Conservation (phyloP, 1,284 basidiomycete species). For the Ceraceosorus guamensis region DNA sequence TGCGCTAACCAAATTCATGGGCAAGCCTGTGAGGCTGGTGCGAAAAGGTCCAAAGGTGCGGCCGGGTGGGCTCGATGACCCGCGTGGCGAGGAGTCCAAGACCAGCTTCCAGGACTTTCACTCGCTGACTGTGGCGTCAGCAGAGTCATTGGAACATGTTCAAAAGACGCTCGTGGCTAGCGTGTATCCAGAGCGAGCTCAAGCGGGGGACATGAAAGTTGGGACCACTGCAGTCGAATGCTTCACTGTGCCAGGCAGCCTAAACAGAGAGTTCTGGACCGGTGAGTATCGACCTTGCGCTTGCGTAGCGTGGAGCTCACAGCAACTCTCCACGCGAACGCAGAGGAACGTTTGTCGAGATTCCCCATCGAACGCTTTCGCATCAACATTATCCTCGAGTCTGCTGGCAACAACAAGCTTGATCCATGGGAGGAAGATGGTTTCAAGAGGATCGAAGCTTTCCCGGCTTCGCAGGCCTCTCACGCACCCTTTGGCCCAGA, state of each 20-base stretch:
- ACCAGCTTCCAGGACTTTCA: constrained; percentile 25
- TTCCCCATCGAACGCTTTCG: constrained; percentile 34
- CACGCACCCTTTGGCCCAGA: constrained; percentile 13
- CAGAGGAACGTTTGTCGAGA: constrained; percentile 20
- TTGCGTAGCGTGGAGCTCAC: no score
- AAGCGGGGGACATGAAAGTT: neutral
- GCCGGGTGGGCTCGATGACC: constrained; percentile 7
- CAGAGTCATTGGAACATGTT: constrained; percentile 28
- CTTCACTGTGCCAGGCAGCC: constrained; percentile 20
- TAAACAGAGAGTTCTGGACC: constrained; percentile 34
- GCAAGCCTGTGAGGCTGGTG: constrained; percentile 29
- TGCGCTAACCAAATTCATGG: constrained; percentile 32
- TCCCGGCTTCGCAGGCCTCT: constrained; percentile 9
- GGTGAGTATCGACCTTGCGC: constrained; percentile 7
- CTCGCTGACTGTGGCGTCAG: constrained; percentile 28
- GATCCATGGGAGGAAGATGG: constrained; percentile 38
- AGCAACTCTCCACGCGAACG: no score
- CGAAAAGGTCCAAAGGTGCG: constrained; percentile 27
- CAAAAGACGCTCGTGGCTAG: constrained; percentile 27
- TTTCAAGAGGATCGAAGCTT: constrained; percentile 32
- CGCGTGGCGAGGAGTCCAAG: constrained; percentile 5
- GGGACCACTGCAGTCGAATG: constrained; percentile 3
- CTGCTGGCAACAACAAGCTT: constrained; percentile 12
- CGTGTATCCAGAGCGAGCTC: constrained; percentile 18
- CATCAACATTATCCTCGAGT: constrained; percentile 36